Conservation (phyloP, 2,329 filamentous ascomycete genomes). For the Beauveria sp. region DNA sequence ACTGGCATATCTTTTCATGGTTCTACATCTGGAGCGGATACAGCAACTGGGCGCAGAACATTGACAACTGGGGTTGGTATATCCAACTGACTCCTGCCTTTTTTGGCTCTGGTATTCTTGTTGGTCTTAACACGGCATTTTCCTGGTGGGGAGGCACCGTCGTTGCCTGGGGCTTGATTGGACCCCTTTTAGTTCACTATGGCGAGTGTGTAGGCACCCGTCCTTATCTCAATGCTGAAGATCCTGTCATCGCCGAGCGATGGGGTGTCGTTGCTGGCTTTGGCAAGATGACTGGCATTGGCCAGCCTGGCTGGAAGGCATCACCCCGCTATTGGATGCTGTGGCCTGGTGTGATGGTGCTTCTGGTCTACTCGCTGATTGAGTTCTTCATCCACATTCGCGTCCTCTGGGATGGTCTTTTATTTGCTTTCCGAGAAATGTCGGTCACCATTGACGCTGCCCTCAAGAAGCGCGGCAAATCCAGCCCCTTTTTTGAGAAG, state of each 20-base stretch:
- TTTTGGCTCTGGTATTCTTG: slow-evolving; percentile 48
- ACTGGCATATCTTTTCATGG: slow-evolving; percentile 47
- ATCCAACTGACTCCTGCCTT: slow-evolving; percentile 54
- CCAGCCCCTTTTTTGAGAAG: slow-evolving; percentile 25
- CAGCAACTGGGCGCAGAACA: slow-evolving; percentile 39
- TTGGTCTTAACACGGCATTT: slow-evolving; percentile 44
- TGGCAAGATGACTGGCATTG: slow-evolving; percentile 23
- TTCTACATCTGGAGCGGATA: slow-evolving; percentile 49
- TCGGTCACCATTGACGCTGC: slow-evolving; percentile 22
- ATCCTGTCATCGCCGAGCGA: slow-evolving; percentile 16
- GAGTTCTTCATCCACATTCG: slow-evolving; percentile 34
- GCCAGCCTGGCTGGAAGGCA: slow-evolving; percentile 21
- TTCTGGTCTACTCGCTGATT: slow-evolving; percentile 32
- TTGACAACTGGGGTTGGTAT: slow-evolving; percentile 56
- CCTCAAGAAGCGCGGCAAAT: slow-evolving; percentile 25
- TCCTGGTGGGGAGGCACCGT: slow-evolving; percentile 51
- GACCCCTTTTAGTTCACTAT: slow-evolving; percentile 37
- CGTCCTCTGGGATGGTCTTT: slow-evolving; percentile 27
- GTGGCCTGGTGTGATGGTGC: slow-evolving; percentile 37
- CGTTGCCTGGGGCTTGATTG: slow-evolving; percentile 47
- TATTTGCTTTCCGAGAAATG: slow-evolving; percentile 25
- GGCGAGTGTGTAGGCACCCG: slow-evolving; percentile 40
- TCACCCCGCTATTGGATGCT: slow-evolving; percentile 36
- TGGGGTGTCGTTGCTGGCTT: slow-evolving; percentile 26
- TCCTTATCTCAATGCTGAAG: slow-evolving; percentile 16